Conservation (phyloP, 768 basidiomycete species). For the Phanerochaete sordida region DNA sequence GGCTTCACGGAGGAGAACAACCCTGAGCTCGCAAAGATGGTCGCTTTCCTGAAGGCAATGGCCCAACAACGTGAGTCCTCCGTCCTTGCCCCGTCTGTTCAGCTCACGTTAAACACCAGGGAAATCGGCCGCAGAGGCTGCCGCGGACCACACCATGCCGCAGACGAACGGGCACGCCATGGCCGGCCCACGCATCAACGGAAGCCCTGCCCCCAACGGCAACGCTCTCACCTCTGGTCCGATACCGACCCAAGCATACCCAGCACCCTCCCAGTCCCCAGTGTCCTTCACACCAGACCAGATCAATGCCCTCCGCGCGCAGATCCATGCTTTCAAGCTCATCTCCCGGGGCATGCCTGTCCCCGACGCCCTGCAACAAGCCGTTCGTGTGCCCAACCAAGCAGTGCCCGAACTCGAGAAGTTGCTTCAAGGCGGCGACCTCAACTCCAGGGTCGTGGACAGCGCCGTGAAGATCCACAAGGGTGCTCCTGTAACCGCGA, state of each 20-base stretch:
- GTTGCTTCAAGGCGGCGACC: slow-evolving; percentile 56
- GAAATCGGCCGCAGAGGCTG: not conserved
- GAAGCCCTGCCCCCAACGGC: slow-evolving; percentile 33
- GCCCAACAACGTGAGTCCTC: not conserved
- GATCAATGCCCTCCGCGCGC: slow-evolving; percentile 70
- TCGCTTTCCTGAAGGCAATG: slow-evolving; percentile 31
- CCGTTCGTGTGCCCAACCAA: slow-evolving; percentile 61
- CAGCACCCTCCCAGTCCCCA: slow-evolving; percentile 61
- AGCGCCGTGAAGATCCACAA: slow-evolving; percentile 73
- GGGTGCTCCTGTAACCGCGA: slow-evolving; percentile 26
- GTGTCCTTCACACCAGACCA: slow-evolving; percentile 79
- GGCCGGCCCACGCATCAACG: slow-evolving; percentile 12
- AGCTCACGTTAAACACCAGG: not conserved
- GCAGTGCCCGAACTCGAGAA: slow-evolving; percentile 64
- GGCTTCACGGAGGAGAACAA: slow-evolving; percentile 45
- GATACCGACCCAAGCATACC: slow-evolving; percentile 45
- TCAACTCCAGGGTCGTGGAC: slow-evolving; percentile 63
- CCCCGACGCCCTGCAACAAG: slow-evolving; percentile 66
- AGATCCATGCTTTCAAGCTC: slow-evolving; percentile 79
- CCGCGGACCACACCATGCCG: not conserved
- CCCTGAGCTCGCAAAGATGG: slow-evolving; percentile 39
- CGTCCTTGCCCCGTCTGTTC: not conserved
- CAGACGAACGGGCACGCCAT: slow-evolving; percentile 25
- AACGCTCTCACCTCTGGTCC: slow-evolving; percentile 47
- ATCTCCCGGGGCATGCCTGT: slow-evolving; percentile 63